Evolutionary conservation across 2,329 filamentous ascomycete genomes (phyloP), one percentile per base, ranked within the genome.

Genomic region (Ilyonectria robusta): DNA sequence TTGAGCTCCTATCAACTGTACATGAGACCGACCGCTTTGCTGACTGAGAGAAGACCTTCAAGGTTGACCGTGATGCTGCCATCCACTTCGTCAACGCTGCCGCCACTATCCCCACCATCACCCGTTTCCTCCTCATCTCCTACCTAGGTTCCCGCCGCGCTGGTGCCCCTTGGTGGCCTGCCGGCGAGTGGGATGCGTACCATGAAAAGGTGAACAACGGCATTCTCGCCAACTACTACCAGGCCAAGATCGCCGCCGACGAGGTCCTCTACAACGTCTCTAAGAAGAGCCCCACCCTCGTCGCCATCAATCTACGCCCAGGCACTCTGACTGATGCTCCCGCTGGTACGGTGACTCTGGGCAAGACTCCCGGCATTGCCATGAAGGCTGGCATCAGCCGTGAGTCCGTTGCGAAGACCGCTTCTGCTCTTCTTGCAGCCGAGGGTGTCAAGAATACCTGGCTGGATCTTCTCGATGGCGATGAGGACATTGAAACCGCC

Each of bases 101-200:
- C 1, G 85, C 87, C 21, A 78, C 84, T 8, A 84, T 85, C 0
- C 85, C 88, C 0, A 80, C 81, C 21, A 82, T 92, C 67, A 88
- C 81, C 3, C 87, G 88, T 66, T 92, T 92, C 80, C 83, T 93
- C 55, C 85, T 92, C 72, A 82, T 93, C 59, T 92, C 89, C 0
- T 91, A 91, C 70, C 78, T 88, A 11, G 84, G 84, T 65, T 87
- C 87, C 19, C 86, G 91, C 26, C 83, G 85, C 29, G 62, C 68
- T 6, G 81, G 81, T 33, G 86, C 89, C 1, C 71, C 84, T 0
- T 92, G 89, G 88, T 91, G 87, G 87, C 77, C 81, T 23, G 81
- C 84, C 6, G 83, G 81, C 10, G 80, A 79, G 62, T 89, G 86
- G 85, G 78, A 82, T n/a, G 77, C 85, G 44, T 80, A 81, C 50